phyloP scores from a whole-genome alignment of 176 grass and related monocot species.

The Juncus inflexus region DNA sequence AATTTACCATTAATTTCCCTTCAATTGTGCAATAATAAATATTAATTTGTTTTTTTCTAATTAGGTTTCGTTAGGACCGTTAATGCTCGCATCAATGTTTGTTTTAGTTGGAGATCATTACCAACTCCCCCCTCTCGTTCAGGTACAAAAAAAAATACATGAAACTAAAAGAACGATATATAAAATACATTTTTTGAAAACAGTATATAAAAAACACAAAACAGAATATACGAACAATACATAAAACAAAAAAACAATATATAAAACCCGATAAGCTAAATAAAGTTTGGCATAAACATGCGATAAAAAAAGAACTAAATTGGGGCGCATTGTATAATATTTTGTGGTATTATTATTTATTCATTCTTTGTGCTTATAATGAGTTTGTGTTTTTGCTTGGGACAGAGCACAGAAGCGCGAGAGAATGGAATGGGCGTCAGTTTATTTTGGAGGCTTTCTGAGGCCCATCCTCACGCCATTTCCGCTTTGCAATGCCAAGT shows the following conservation, averaged over 20 bases:
- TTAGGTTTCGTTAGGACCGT: slow-evolving; percentile 87
- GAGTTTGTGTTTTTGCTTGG: slow-evolving; percentile 9
- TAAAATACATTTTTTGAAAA: no score
- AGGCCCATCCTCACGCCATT: slow-evolving; percentile 93
- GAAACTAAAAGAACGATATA: no score
- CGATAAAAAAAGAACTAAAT: no score
- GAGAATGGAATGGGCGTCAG: slow-evolving; percentile 94
- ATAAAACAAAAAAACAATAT: no score
- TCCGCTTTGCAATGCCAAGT: slow-evolving; percentile 90
- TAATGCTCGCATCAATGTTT: slow-evolving; percentile 91
- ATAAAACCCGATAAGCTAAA: no score
- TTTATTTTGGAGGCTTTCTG: slow-evolving; percentile 95
- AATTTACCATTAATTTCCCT: no score
- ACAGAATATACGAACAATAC: no score
- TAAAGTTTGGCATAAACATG: no score
- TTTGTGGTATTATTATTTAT: slow-evolving; percentile 4
- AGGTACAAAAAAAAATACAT: slow-evolving; percentile 28
- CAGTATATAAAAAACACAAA: no score
- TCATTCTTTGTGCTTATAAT: slow-evolving; percentile 9
- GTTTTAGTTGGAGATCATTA: slow-evolving; percentile 98
- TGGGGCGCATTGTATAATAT: no score
- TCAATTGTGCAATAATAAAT: background rate
- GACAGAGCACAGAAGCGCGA: slow-evolving; percentile 76
- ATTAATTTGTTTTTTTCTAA: slow-evolving; percentile 5
- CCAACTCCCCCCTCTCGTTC: slow-evolving; percentile 92